Base-by-base conservation (phyloP, 371 early-diverging fungal genomes). In the Lichtheimia hyalospora region DNA sequence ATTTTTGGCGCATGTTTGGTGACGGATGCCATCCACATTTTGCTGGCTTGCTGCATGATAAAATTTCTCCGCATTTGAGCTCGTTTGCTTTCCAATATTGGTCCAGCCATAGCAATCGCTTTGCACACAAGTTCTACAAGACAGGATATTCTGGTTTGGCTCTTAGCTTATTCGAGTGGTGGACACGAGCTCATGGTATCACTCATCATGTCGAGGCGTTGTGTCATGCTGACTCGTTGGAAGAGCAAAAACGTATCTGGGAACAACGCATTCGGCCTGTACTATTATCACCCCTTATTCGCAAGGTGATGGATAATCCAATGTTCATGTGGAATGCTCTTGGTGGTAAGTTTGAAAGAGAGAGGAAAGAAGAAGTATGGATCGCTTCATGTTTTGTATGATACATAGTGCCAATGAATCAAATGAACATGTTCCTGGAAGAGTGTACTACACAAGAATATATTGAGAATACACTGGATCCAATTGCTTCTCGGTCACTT, bases 141-240 rank as follows among this genome's bases (percentile, higher is more conserved):
- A 90, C 94, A 5, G 92, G 94, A 5, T 91, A 91, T 58, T 91
- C 92, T 18, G 94, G 94, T 13, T 67, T 91, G 23, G 94, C 94
- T 0, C 72, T 93, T 54, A 69, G 74, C 8, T 73, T 89, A 49
- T 82, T 92, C 66, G 82, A 88, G 61, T 85, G 85, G 74, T 80
- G 88, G 64, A 62, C 84, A 18, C 68, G 77, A 39, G 63, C 89
- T 53, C 81, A 85, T 48, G 89, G 92, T 21, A 60, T 92, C 27
- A 63, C 69, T 5, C 68, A 77, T 8, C 77, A 80, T 13, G 82
- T 89, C n/a, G 73, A 85, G 44, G 70, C 79, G 24, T 75, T 92
- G 77, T 79, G 84, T 46, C 58, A 63, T 15, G 82, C 90, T 5
- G 60, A 61, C 0, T 77, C 86, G 1, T 72, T 90, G 25, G 81